Percentiles rank a stretch among this genome's conserved stretches.
Conservation (phyloP, 306 rosid species). For the Psophocarpus tetragonolobus region DNA sequence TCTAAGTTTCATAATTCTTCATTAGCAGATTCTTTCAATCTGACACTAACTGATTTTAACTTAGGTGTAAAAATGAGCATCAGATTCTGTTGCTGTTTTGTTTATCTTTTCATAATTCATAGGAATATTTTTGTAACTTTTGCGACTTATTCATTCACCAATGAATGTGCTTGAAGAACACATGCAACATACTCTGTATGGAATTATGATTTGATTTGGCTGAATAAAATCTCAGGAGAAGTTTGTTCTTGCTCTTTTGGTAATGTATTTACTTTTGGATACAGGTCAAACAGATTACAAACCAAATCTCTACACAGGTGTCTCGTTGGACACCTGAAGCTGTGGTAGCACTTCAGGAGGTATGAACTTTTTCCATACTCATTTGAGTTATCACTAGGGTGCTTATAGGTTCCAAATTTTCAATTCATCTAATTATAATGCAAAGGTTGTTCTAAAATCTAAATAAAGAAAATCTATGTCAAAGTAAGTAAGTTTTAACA, state of each 20-base stretch:
- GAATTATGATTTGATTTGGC: background rate
- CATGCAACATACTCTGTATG: background rate
- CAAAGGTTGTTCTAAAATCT: background rate
- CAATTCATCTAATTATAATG: constrained; percentile 13
- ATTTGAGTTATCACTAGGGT: constrained; percentile 5
- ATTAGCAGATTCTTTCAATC: background rate
- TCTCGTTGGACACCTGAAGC: constrained; percentile 83
- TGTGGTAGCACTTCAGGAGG: constrained; percentile 77
- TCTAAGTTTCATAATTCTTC: background rate
- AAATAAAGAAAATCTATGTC: background rate
- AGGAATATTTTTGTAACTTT: background rate
- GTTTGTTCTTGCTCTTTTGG: background rate
- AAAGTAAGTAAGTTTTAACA: background rate
- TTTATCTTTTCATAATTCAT: background rate
- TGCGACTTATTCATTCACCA: constrained; percentile 1
- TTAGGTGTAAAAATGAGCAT: background rate
- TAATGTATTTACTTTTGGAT: constrained; percentile 20
- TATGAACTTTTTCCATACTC: constrained; percentile 37
- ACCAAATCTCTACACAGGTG: constrained; percentile 39
- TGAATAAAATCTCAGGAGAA: background rate
- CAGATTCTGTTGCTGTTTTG: background rate
- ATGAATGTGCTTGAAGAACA: background rate
- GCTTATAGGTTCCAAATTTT: constrained; percentile 15
- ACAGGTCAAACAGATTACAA: constrained; percentile 64
- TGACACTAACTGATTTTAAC: background rate